A percentile compares a stretch with the other conserved stretches of the same genome.
Evolutionary conservation across 2,329 filamentous ascomycete species (phyloP).

Genomic region (Sarocladiaceae sp.): DNA sequence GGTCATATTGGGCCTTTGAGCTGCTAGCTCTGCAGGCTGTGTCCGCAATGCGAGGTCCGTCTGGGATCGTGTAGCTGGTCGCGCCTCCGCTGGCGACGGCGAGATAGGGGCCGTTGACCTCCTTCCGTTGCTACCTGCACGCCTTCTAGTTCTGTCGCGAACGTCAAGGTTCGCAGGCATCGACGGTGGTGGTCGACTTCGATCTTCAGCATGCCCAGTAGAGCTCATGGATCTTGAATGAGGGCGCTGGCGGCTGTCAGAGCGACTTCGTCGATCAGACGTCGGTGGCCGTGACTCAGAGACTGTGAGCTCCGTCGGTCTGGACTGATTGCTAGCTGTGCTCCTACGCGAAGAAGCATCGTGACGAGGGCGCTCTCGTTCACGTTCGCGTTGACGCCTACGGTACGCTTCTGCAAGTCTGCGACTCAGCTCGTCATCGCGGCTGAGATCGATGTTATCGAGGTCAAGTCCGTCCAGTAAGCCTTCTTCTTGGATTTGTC

Average conservation of each 20-base stretch:
- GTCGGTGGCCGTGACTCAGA: constrained; percentile 24
- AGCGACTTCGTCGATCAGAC: constrained; percentile 20
- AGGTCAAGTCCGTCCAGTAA: constrained; percentile 84
- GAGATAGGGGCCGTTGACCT: constrained; percentile 47
- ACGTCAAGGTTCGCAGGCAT: constrained; percentile 25
- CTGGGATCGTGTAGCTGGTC: constrained; percentile 56
- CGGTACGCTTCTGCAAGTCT: constrained; percentile 87
- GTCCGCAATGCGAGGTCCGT: constrained; percentile 54
- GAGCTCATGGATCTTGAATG: constrained; percentile 44
- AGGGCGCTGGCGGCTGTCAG: constrained; percentile 30
- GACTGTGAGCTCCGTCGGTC: constrained; percentile 15
- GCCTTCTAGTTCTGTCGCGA: constrained; percentile 35
- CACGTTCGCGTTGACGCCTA: constrained; percentile 60
- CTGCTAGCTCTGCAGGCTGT: constrained; percentile 31
- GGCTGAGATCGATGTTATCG: constrained; percentile 76
- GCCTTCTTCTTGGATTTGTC: constrained; percentile 85
- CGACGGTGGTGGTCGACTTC: constrained; percentile 44
- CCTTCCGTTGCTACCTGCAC: constrained; percentile 51
- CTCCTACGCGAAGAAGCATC: constrained; percentile 40
- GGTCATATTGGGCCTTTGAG: constrained; percentile 33
- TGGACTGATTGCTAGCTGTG: constrained; percentile 24
- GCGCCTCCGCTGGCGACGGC: constrained; percentile 35
- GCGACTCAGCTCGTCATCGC: constrained; percentile 87
- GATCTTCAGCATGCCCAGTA: constrained; percentile 38
- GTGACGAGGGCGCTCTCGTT: constrained; percentile 37